Percentiles rank a stretch among this genome's conserved stretches.
Evolutionary conservation across 1,139 yeast genomes (phyloP).

Genomic region (Blastobotrys indianensis): DNA sequence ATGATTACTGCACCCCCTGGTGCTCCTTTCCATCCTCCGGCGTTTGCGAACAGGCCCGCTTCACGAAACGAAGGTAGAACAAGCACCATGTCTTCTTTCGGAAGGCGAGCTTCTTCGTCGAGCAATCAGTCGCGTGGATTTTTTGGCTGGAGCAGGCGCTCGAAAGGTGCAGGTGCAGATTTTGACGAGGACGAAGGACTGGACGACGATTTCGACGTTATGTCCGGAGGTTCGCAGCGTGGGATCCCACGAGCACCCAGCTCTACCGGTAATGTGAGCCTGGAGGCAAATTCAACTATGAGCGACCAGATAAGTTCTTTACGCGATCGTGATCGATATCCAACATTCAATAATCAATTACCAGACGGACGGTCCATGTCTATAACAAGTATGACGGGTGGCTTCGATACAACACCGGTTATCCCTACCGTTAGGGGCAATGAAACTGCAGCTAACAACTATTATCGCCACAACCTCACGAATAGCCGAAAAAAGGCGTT

Average conservation of each 20-base stretch:
- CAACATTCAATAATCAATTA: slow-evolving; percentile 23
- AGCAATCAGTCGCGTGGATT: slow-evolving; percentile 10
- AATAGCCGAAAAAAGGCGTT: slow-evolving; percentile 27
- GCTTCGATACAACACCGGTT: slow-evolving; percentile 34
- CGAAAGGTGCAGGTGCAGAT: slow-evolving; percentile 10
- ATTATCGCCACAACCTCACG: slow-evolving; percentile 32
- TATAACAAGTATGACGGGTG: slow-evolving; percentile 28
- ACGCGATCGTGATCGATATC: slow-evolving; percentile 34
- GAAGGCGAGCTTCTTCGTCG: slow-evolving; percentile 14
- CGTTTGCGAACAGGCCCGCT: slow-evolving; percentile 8
- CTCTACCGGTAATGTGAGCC: neutral
- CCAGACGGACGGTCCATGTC: slow-evolving; percentile 30
- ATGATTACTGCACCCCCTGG: slow-evolving; percentile 19
- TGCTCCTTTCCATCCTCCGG: slow-evolving; percentile 6
- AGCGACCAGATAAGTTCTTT: slow-evolving; percentile 21
- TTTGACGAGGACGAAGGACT: slow-evolving; percentile 12
- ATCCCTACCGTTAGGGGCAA: slow-evolving; percentile 31
- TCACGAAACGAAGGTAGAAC: slow-evolving; percentile 14
- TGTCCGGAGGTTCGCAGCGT: neutral
- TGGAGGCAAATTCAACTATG: slow-evolving; percentile 4
- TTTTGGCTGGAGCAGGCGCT: slow-evolving; percentile 10
- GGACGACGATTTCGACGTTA: slow-evolving; percentile 5
- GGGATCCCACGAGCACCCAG: slow-evolving; percentile 8
- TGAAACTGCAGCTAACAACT: slow-evolving; percentile 17
- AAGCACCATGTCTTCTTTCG: slow-evolving; percentile 13